Base-by-base conservation (phyloP, 306 rosid genomes). In the Echinosophora koreensis region DNA sequence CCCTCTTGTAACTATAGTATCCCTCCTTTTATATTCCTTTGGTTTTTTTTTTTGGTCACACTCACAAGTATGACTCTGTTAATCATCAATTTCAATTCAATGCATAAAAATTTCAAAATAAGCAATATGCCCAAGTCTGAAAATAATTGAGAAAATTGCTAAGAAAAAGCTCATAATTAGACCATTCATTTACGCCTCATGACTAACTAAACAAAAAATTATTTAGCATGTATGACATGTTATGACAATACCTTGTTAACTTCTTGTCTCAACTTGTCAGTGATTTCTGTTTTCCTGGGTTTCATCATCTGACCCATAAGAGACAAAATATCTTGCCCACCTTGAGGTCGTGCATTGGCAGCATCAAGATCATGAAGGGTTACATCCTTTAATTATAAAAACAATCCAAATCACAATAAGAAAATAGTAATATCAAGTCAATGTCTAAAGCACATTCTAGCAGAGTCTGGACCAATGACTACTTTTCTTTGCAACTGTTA, bases 221-320 rank as follows among this genome's bases (percentile, higher is more conserved):
- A 16, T 58, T 63, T 46, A 49, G 63, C 32, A 56, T 41, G 70
- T 52, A 60, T 37, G 37, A 38, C 10, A 44, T 66, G 39, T 61
- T n/a, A 54, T 30, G 66, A 70, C 8, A 41, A 32, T 86, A 94
- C 97, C 98, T 94, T 91, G 80, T 91, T 91, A 71, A 91, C 80
- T 87, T 91, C 97, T 84, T 91, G 96, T 68, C 97, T 89, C 87
- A 93, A 81, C 86, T 93, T 93, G 82, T 91, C 98, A 32, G 98
- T 93, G 82, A 89, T 91, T 88, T 93, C 98, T 14, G 96, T 92
- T 86, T 95, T 95, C 84, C 96, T 86, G 52, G 99, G 97, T 80
- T 95, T 95, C 97, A 92, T 92, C 99, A 95, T 95, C 88, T 95
- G 99, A 71, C 99, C 97, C 99, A 95, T 92, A 50, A 95, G 82